A percentile compares a stretch with the other conserved stretches of the same genome.
phyloP scores from a whole-genome alignment of 2,329 filamentous ascomycete genomes.

The Cladophialophora psammophila region DNA sequence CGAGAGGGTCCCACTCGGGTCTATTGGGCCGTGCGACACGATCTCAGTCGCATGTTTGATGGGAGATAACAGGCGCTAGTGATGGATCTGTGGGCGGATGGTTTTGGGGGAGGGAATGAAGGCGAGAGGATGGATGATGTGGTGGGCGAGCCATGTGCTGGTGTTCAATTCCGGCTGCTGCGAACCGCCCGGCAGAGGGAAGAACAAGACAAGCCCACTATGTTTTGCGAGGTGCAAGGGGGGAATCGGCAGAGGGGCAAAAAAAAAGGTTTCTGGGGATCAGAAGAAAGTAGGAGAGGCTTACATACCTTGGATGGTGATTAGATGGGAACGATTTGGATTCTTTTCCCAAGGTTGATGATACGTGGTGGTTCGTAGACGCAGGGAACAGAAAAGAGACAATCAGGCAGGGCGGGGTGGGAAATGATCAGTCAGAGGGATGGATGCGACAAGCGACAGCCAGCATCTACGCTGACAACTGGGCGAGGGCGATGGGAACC shows the following conservation, averaged over 20 bases:
- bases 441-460: constrained; percentile 16
- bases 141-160: constrained; percentile 37
- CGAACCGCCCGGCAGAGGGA: constrained; percentile 30
- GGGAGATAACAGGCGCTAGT: constrained; percentile 33
- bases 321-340: constrained; percentile 31
- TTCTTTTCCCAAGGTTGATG: constrained; percentile 24
- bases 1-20: constrained; percentile 34
- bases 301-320: constrained; percentile 38
- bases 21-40: constrained; percentile 38
- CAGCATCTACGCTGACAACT: constrained; percentile 19
- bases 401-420: constrained; percentile 23
- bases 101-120: constrained; percentile 21
- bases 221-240: constrained; percentile 28
- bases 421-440: constrained; percentile 15
- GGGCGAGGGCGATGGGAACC: not conserved
- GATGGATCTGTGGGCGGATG: constrained; percentile 36
- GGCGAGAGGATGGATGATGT: constrained; percentile 31
- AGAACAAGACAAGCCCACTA: constrained; percentile 31
- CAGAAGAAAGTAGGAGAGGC: constrained; percentile 27
- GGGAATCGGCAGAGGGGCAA: constrained; percentile 30
- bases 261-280: constrained; percentile 26
- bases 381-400: constrained; percentile 27
- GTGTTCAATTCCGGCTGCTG: constrained; percentile 32
- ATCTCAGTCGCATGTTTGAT: constrained; percentile 34
- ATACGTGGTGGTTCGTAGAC: constrained; percentile 34